Evolutionary conservation across 345 rosid species (phyloP).

Genomic region (Cardamine chenopodiifolia): DNA sequence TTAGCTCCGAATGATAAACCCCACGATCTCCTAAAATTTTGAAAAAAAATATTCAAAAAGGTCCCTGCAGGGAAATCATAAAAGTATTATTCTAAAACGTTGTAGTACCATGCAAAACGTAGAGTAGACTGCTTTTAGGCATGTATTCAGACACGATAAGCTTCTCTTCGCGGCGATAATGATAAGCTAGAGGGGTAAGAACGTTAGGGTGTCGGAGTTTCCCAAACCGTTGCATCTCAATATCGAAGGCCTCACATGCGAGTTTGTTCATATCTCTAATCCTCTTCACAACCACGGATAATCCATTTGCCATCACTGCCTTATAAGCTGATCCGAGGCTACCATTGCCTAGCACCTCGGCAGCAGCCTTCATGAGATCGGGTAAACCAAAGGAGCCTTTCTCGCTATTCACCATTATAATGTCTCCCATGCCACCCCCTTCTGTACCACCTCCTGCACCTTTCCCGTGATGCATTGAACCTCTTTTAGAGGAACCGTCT

Average conservation of each 20-base stretch:
- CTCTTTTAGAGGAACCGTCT: slow-evolving; percentile 37
- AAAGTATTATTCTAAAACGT: not conserved
- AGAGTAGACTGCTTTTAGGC: slow-evolving; percentile 80
- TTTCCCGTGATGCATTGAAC: slow-evolving; percentile 43
- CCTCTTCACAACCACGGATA: slow-evolving; percentile 86
- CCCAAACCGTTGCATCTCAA: slow-evolving; percentile 69
- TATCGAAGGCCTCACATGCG: slow-evolving; percentile 63
- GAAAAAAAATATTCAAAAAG: not conserved
- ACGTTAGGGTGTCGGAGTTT: slow-evolving; percentile 61
- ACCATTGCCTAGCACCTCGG: slow-evolving; percentile 89
- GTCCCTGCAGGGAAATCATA: not conserved
- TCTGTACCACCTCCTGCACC: slow-evolving; percentile 35
- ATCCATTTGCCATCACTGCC: slow-evolving; percentile 73
- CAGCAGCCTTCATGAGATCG: slow-evolving; percentile 92
- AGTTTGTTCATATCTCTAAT: slow-evolving; percentile 74
- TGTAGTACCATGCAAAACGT: slow-evolving; percentile 70
- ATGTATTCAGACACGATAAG: slow-evolving; percentile 74
- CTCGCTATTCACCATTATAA: slow-evolving; percentile 68
- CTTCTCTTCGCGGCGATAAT: slow-evolving; percentile 82
- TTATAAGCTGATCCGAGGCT: slow-evolving; percentile 87
- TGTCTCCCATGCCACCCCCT: slow-evolving; percentile 45
- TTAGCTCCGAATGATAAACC: slow-evolving; percentile 52
- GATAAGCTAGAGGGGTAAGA: slow-evolving; percentile 77
- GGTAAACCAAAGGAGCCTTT: slow-evolving; percentile 68
- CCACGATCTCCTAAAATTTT: slow-evolving; percentile 56